phyloP scores from a whole-genome alignment of 345 rosid genomes.

The Trapa bicornis region DNA sequence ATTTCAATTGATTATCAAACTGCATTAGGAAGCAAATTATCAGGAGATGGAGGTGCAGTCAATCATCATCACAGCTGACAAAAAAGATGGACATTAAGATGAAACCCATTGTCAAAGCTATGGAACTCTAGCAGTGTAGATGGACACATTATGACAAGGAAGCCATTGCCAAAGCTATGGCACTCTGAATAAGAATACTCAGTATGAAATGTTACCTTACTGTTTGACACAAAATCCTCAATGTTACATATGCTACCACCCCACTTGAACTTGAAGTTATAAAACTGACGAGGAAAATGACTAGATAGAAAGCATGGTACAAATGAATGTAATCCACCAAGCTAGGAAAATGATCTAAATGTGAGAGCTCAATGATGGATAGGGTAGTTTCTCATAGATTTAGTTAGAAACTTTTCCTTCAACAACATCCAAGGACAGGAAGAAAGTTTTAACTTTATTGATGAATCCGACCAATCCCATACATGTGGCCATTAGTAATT shows the following conservation, averaged over 20 bases:
- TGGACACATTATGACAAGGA: no score
- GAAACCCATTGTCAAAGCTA: no score
- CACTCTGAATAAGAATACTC: background rate
- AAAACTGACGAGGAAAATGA: background rate
- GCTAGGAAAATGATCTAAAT: background rate
- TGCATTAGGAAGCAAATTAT: no score
- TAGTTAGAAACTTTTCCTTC: background rate
- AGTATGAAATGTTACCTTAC: conserved; percentile 15
- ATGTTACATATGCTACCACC: no score
- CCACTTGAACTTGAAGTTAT: background rate
- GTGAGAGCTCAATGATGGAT: background rate
- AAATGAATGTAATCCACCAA: background rate
- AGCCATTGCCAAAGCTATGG: no score
- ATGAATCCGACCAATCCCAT: background rate
- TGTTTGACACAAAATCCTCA: conserved; percentile 12
- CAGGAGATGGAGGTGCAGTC: no score
- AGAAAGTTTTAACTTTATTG: background rate
- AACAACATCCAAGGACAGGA: background rate
- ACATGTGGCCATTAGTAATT: background rate
- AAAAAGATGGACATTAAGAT: no score
- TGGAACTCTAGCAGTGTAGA: no score
- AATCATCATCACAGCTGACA: no score
- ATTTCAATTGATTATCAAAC: no score
- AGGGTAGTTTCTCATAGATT: background rate
- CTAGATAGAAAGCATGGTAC: background rate